Base-by-base conservation (phyloP, 2,329 filamentous ascomycete genomes). In the Dothistroma septosporum region DNA sequence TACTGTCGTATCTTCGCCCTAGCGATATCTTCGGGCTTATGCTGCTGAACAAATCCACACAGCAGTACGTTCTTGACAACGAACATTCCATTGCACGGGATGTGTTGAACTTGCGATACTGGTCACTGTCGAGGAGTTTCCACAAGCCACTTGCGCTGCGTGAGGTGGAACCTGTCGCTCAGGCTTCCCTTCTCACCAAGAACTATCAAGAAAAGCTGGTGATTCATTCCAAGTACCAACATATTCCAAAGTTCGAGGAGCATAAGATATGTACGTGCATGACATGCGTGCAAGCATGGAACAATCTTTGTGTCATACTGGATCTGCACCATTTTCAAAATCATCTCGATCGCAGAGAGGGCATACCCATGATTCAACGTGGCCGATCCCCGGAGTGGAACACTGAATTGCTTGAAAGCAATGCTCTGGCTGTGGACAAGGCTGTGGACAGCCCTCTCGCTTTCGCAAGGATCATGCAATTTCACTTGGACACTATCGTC, bases 261-360 rank as follows among this genome's bases (percentile, higher is more conserved):
- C 56, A 69, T 11, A 68, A 77, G n/a, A 71, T 83, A 4, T 87
- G 84, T 72, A 83, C 82, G 1, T 87, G 84, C 66, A 70, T 83
- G 28, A 82, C 80, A 0, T 86, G 84, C 67, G 72, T 83, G 48
- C 68, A 84, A 41, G 77, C 80, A 2, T 87, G 84, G 84, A 83
- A 83, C 64, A 79, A 81, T 14, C 77, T 86, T 6, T 78, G 78
- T 60, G 66, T 85, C 0, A 73, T 79, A 12, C 76, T 85, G 11
- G 84, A 87, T 66, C 82, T 86, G 65, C 78, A 81, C 0, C 75
- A 82, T 66, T 86, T 83, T 80, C 84, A 85, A 66, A 49, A 66
- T 1, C 68, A 82, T 48, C 76, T 86, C 8, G 80, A 86, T 59
- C 64, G 68, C 0, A 78, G 82, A 0, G 76, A 80, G 16, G 82